Evolutionary conservation across 1,139 yeast genomes (phyloP), one percentile per base, ranked within the genome.

Genomic region (Protomyces macrosporus): DNA sequence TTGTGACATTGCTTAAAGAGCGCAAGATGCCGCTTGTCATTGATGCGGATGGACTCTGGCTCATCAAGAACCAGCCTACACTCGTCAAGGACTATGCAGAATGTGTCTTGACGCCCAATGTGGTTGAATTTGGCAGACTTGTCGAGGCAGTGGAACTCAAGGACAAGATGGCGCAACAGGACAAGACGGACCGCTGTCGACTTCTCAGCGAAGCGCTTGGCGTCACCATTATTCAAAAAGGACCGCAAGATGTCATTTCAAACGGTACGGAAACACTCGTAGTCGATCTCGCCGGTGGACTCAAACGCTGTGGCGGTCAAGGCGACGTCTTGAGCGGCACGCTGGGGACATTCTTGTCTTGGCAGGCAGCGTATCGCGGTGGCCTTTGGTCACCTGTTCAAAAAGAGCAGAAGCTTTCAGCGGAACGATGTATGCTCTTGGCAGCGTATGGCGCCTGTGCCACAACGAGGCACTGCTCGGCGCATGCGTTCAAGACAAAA

Each of bases 31-130:
- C 96, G 0, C 74, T 93, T 23, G 84, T 93, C 1, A 74, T 93
- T 58, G 98, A 93, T 72, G 98, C 98, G 0, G 98, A 93, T 75
- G 90, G 93, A 0, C 76, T 93, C 53, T 89, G 71, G 69, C 75
- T 90, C 65, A 74, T 90, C 1, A 81, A 86, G 33, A 73, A 82
- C 50, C 73, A 81, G 6, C 88, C 91, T 0, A 77, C 77, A 1
- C 67, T 88, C 16, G 77, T 87, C 45, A 72, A 76, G 52, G 84
- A 84, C 69, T 78, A 76, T 71, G 56, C 78, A 68, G 75, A 78
- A 60, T 93, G 91, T 0, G 79, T 90, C 0, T 70, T 93, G 56
- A 93, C 98, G 0, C 98, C 98, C 12, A 93, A 93, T 72, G 86
- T 89, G 7, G 86, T 87, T 55, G 98, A 93, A 73, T 90, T 90